Evolutionary conservation across 1,284 basidiomycete genomes (phyloP).

Genomic region (Rhodotorula sp.): DNA sequence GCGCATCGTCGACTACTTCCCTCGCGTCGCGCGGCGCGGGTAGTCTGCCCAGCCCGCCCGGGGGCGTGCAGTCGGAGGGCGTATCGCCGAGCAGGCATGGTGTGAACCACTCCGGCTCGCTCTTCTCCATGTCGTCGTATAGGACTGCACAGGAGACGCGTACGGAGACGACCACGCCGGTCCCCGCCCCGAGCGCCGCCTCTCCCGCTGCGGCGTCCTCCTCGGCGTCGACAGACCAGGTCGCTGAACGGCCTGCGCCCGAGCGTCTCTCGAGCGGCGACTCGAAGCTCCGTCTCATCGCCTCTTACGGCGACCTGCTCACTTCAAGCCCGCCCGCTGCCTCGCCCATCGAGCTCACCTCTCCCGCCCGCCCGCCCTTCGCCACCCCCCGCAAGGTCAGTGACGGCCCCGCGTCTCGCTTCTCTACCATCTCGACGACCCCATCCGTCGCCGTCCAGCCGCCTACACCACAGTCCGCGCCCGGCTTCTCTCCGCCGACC

Average conservation of each 20-base stretch:
- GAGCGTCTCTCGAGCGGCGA: conserved; percentile 29
- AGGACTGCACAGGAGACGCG: conserved; percentile 12
- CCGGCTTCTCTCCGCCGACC: neutral
- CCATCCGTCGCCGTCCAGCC: conserved; percentile 34
- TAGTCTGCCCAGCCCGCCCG: neutral
- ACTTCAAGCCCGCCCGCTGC: neutral
- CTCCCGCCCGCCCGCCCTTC: neutral
- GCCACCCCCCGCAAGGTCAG: conserved; percentile 3
- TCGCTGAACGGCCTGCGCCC: neutral
- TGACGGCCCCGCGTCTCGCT: neutral
- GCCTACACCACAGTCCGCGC: conserved; percentile 27
- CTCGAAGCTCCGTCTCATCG: conserved; percentile 36
- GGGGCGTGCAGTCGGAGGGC: neutral
- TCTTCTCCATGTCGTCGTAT: conserved; percentile 11
- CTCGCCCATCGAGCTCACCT: neutral
- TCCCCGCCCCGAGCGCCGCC: neutral
- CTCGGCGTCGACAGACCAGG: neutral
- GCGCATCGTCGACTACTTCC: conserved; percentile 22
- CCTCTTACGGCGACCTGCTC: conserved; percentile 34
- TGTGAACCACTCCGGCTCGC: too few relatives aligned
- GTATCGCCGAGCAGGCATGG: neutral
- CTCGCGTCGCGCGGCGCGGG: conserved; percentile 1
- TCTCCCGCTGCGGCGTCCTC: neutral
- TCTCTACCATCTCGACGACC: neutral
- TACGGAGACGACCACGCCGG: neutral